Percentiles rank a stretch among this genome's conserved stretches.
These are phyloP conservation scores for Plantago major DNA, from an alignment of 257 asterid genomes.

Conservation along the genomic window DNA sequence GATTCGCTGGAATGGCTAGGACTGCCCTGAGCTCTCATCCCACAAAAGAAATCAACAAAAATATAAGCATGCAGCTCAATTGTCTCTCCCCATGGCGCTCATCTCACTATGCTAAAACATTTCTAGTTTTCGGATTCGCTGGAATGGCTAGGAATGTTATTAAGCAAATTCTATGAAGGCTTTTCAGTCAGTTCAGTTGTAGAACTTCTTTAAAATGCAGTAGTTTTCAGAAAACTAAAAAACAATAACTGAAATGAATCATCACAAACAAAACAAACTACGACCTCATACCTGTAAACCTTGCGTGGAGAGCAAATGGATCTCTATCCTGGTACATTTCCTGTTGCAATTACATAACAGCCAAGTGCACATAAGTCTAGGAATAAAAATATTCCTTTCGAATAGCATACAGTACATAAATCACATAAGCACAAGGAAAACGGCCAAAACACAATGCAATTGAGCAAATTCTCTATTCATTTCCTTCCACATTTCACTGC, in stretches of 20 bases:
- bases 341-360: slow-evolving; percentile 34
- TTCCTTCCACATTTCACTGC: not conserved
- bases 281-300: slow-evolving; percentile 67
- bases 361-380: not conserved
- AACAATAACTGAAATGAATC: not conserved
- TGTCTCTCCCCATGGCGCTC: too few relatives aligned
- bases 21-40: slow-evolving; percentile 1
- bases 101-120: too few relatives aligned
- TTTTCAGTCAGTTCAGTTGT: too few relatives aligned
- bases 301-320: slow-evolving; percentile 78
- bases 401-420: not conserved
- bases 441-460: not conserved
- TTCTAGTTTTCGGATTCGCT: too few relatives aligned
- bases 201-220: too few relatives aligned
- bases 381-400: not conserved
- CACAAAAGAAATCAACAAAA: not conserved
- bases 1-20: not conserved
- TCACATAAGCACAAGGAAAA: not conserved
- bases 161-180: too few relatives aligned
- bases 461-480: not conserved
- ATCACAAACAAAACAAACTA: slow-evolving; percentile 2
- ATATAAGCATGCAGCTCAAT: too few relatives aligned
- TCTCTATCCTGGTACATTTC: slow-evolving; percentile 93
- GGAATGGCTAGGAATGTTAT: too few relatives aligned
- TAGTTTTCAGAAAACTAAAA: not conserved